Base-by-base conservation (phyloP, 257 asterid genomes). In the Echium plantagineum region DNA sequence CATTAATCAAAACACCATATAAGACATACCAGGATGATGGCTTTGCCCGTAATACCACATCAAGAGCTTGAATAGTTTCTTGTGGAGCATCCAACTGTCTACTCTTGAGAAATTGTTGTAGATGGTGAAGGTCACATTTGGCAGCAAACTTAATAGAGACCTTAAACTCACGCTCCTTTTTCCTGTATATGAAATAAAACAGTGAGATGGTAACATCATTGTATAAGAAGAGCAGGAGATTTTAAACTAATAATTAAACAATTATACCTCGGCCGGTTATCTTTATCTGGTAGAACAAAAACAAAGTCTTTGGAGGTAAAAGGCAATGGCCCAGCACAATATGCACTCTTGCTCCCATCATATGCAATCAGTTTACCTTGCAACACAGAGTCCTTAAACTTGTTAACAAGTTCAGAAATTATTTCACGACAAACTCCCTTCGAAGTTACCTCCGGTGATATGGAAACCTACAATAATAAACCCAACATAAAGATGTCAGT, bases 51-150 rank as follows among this genome's bases (percentile, higher is more conserved):
- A 90, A 83, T 62, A 82, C 96, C 63, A 90, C 94, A 55, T 90
- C 98, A 47, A 85, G 86, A 38, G 76, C 78, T 47, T 90, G 98
- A 3, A 90, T 52, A 6, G 90, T 85, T 68, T 87, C 95, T 0
- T 82, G 86, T 0, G 98, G 95, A 4, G 48, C 55, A 63, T 90
- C 96, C n/a, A 5, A 80, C 31, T 83, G 96, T 16, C 67, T 63
- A 0, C 88, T 60, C 18, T 21, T 53, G 5, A 90, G 52, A 66
- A 87, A 87, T 46, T 78, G 74, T 0, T 61, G 62, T 2, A 90
- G 77, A 22, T 83, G 93, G 61, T 82, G 63, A 5, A 87, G 59
- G 46, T 85, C 94, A 0, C 72, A 77, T 64, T 74, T 83, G 3
- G 94, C 75, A 26, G 94, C 96, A 68, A 74, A 80, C 30, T 80